Base-by-base conservation (phyloP, 23 red algal species). In the Pyropia haitanensis region DNA sequence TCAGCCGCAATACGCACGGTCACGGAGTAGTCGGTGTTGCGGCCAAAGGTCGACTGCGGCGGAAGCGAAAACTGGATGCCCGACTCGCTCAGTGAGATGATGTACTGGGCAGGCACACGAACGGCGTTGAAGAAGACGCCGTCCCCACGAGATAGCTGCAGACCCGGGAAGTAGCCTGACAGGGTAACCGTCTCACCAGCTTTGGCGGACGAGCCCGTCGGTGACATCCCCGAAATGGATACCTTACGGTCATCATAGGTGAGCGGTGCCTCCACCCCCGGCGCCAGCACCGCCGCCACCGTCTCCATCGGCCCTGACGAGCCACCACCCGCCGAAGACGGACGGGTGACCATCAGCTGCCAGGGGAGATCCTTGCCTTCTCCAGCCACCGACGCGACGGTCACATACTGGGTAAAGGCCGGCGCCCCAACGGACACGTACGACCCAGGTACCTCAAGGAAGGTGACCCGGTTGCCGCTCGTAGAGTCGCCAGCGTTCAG, bases 161-260 rank as follows among this genome's bases (percentile, higher is more conserved):
- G 71, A 27, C 23, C 59, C 2, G 68, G 68, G 60, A 87, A 87
- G 56, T 87, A 77, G 18, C 81, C 81, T 1, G 17, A 39, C 29
- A 87, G 61, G 32, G 71, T 67, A 44, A 87, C 39, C 1, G 9
- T 61, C 53, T 60, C 49, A 34, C 81, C 81, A n/a, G 70, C 81
- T 34, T 75, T 64, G 46, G 57, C 81, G 16, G 27, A 29, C 44
- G 70, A 70, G 63, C 66, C 62, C 17, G 67, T 58, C 18, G 81
- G 81, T 18, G 58, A 29, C n/a, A 87, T 60, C 23, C 48, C 67
- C 14, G 65, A 52, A 22, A 87, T 87, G 19, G 34, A 32, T 19
- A 87, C 49, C 12, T 32, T 26, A 4, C 39, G 23, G 10, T 51
- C 76, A 12, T 87, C 81, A 48, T 77, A 87, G 16, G 29, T 61